These are phyloP conservation scores for Cyberlindnera veronae DNA, from an alignment of 805 yeast genomes.

Conservation along the genomic window DNA sequence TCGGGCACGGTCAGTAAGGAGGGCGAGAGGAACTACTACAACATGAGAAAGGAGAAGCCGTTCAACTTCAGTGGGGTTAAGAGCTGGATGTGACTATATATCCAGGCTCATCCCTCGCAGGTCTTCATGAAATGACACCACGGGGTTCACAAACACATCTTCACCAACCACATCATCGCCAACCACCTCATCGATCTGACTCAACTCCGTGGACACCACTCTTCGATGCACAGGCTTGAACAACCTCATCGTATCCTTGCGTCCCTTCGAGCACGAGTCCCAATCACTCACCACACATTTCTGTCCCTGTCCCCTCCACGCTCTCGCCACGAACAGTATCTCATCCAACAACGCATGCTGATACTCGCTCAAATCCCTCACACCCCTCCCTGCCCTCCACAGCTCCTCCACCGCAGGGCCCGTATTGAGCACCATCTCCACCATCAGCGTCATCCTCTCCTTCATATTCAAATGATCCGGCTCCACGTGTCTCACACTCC, in stretches of 20 bases:
- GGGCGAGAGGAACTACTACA: slow-evolving; percentile 51
- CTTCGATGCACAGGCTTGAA: background rate
- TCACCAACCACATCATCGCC: background rate
- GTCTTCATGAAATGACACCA: background rate
- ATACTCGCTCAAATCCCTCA: background rate
- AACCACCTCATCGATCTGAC: background rate
- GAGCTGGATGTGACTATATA: too few species aligned
- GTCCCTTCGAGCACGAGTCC: slow-evolving; percentile 2
- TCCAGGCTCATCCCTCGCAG: slow-evolving; percentile 3
- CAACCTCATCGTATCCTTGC: background rate
- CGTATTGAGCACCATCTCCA: slow-evolving; percentile 33
- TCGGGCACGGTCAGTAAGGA: slow-evolving; percentile 59
- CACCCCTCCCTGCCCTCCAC: slow-evolving; percentile 1
- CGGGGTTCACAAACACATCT: slow-evolving; percentile 1
- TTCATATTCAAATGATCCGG: slow-evolving; percentile 69
- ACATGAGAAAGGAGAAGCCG: slow-evolving; percentile 69
- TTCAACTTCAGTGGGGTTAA: slow-evolving; percentile 70
- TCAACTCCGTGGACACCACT: background rate
- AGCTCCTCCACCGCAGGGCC: slow-evolving; percentile 5
- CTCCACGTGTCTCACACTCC: slow-evolving; percentile 53
- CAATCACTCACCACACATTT: slow-evolving; percentile 3
- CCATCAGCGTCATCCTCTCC: slow-evolving; percentile 50
- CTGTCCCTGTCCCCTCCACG: background rate
- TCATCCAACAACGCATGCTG: slow-evolving; percentile 15
- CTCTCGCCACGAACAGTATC: slow-evolving; percentile 12